Conservation (phyloP, 495 filamentous ascomycete species). For the Podospora pseudopauciseta region DNA sequence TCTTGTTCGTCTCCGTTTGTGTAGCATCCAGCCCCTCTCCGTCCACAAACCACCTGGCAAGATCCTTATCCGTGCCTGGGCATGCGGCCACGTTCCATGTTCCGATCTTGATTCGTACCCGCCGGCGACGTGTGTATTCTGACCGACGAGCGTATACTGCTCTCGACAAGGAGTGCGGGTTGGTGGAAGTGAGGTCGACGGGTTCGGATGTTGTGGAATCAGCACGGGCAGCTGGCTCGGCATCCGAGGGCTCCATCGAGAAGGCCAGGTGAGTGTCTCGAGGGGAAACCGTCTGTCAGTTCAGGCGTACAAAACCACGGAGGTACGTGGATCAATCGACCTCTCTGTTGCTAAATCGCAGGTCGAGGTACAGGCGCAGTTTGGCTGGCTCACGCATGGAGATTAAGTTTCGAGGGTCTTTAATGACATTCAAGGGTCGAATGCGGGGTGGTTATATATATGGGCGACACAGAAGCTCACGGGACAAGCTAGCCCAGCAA, state of each 20-base stretch:
- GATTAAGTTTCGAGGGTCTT: background rate
- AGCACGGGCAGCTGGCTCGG: slow-evolving; percentile 17
- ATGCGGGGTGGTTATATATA: background rate
- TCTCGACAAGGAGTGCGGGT: slow-evolving; percentile 45
- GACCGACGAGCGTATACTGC: slow-evolving; percentile 64
- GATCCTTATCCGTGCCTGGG: slow-evolving; percentile 77
- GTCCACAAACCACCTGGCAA: slow-evolving; percentile 79
- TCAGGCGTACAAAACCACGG: too few species aligned
- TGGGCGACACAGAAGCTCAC: background rate
- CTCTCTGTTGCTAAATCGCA: background rate
- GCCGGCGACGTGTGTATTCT: slow-evolving; percentile 69
- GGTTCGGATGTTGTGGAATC: slow-evolving; percentile 34
- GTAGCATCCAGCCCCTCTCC: slow-evolving; percentile 64
- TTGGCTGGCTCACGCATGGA: background rate
- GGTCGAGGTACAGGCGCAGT: background rate
- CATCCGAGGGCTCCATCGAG: slow-evolving; percentile 31
- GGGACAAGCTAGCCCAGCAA: background rate
- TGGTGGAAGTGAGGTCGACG: slow-evolving; percentile 36
- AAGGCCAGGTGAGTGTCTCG: background rate
- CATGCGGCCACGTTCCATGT: slow-evolving; percentile 92
- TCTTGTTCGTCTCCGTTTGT: slow-evolving; percentile 48
- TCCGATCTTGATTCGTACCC: slow-evolving; percentile 78
- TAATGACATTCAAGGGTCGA: background rate
- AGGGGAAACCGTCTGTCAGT: background rate
- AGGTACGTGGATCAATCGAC: background rate